Evolutionary conservation across 1,284 basidiomycete species (phyloP).

Genomic region (Fomitopsis betulina): DNA sequence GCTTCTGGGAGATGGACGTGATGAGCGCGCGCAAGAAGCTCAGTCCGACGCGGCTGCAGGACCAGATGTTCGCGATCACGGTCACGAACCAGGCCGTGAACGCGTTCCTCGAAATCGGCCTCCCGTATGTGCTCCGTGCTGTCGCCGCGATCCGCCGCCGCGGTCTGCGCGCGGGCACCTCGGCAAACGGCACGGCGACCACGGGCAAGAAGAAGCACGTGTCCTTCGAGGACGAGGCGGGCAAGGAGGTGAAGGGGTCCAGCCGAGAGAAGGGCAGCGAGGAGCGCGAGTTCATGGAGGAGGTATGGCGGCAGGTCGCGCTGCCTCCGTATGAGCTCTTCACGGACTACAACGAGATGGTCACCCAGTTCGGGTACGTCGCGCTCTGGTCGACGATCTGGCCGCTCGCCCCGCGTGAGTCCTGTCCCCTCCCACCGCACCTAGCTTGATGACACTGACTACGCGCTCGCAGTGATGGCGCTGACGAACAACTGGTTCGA

Average conservation of each 20-base stretch:
- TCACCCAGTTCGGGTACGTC: constrained; percentile 91
- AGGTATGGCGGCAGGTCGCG: constrained; percentile 73
- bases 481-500: constrained; percentile 89
- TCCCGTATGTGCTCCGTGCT: constrained; percentile 77
- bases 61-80: constrained; percentile 93
- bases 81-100: constrained; percentile 90
- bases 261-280: constrained; percentile 46
- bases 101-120: constrained; percentile 78
- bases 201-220: constrained; percentile 60
- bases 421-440: background rate
- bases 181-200: constrained; percentile 15
- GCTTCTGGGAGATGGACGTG: constrained; percentile 51
- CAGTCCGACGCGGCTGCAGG: constrained; percentile 70
- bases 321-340: constrained; percentile 82
- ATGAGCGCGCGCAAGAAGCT: constrained; percentile 50
- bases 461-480: constrained; percentile 52
- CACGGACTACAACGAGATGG: constrained; percentile 93
- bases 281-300: constrained; percentile 72
- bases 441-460: background rate
- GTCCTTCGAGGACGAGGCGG: constrained; percentile 62
- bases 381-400: constrained; percentile 92
- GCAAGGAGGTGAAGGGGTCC: constrained; percentile 12
- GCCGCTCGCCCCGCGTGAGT: constrained; percentile 83
- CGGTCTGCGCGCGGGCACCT: constrained; percentile 30
- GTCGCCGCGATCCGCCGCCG: constrained; percentile 46